These are phyloP conservation scores for Daldinia bambusicola DNA, from an alignment of 495 filamentous ascomycete genomes.

Conservation along the genomic window DNA sequence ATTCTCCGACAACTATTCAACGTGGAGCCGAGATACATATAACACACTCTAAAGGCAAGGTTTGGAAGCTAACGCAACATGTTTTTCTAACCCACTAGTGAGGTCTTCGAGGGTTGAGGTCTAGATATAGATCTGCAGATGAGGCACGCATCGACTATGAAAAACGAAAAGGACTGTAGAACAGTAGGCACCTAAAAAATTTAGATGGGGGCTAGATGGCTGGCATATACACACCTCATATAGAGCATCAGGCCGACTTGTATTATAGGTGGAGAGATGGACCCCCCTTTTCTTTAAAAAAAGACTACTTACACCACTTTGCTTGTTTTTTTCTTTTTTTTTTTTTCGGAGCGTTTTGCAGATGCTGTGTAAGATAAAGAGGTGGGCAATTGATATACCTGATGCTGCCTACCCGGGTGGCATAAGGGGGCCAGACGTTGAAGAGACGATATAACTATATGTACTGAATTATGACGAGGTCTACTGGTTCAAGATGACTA, in stretches of 20 bases:
- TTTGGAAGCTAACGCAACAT: constrained; percentile 5
- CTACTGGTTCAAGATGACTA: no score
- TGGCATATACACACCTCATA: constrained; percentile 19
- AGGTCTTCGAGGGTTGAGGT: constrained; percentile 87
- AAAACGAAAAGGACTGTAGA: constrained; percentile 19
- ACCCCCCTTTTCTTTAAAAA: constrained; percentile 14
- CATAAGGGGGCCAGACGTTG: background rate
- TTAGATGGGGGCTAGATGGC: constrained; percentile 32
- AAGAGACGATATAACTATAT: background rate
- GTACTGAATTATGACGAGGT: background rate
- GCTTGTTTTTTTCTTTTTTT: no score
- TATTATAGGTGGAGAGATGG: constrained; percentile 31
- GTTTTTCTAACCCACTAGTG: constrained; percentile 36
- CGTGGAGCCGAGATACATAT: background rate
- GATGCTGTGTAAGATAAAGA: background rate
- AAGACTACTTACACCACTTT: constrained; percentile 18
- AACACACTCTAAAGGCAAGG: background rate
- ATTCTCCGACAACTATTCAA: background rate
- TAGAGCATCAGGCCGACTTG: constrained; percentile 23
- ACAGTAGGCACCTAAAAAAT: constrained; percentile 5
- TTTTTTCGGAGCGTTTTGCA: background rate
- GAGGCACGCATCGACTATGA: background rate
- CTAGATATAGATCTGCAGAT: constrained; percentile 50
- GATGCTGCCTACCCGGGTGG: background rate
- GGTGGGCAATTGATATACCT: background rate